Conservation (phyloP, 1,139 yeast species). For the Pichia sp. region DNA sequence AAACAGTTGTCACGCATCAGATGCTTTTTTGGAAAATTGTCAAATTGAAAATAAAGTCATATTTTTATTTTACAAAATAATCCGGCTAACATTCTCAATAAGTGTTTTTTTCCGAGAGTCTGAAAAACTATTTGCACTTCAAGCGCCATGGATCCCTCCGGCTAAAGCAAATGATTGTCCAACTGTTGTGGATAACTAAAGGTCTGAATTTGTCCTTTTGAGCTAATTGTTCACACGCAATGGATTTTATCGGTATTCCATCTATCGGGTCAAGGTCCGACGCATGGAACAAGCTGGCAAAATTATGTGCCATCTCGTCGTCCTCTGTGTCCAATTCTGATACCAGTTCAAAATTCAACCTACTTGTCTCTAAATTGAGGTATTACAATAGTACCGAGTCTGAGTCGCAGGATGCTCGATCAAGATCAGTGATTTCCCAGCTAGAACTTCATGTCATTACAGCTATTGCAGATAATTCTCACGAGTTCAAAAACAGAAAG, state of each 20-base stretch:
- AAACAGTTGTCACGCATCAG: no score
- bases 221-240: slow-evolving; percentile 1
- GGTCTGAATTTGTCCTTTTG: no score
- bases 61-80: no score
- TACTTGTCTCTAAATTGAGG: slow-evolving; percentile 31
- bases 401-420: no score
- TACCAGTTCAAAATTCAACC: slow-evolving; percentile 12
- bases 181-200: no score
- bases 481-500: slow-evolving; percentile 30
- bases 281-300: slow-evolving; percentile 47
- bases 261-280: slow-evolving; percentile 8
- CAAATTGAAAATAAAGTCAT: no score
- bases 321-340: slow-evolving; percentile 11
- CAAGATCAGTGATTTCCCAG: background rate
- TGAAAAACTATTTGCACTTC: no score
- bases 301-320: slow-evolving; percentile 26
- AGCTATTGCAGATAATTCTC: slow-evolving; percentile 54
- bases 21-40: no score
- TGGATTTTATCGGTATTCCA: slow-evolving; percentile 20
- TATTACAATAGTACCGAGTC: slow-evolving; percentile 10
- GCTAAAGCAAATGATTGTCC: no score
- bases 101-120: no score
- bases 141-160: no score
- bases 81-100: no score
- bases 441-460: slow-evolving; percentile 61